Conservation (phyloP, 1,284 basidiomycete species). For the Amanita bisporigera region DNA sequence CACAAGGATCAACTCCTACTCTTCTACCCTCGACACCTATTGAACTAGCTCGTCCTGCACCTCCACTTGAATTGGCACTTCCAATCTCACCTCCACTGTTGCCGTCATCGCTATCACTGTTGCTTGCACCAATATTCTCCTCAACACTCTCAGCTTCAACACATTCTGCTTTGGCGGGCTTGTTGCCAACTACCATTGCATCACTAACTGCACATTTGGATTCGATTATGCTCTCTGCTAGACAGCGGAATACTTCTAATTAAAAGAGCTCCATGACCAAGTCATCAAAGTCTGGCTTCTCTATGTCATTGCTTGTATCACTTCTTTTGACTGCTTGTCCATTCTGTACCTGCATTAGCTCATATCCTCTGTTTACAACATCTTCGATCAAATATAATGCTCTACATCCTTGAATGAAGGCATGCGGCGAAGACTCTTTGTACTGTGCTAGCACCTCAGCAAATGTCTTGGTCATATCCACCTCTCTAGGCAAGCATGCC, state of each 20-base stretch:
- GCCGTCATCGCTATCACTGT: neutral
- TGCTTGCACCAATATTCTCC: neutral
- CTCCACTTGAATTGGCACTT: neutral
- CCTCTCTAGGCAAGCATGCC: constrained; percentile 17
- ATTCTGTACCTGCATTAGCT: neutral
- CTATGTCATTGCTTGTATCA: neutral
- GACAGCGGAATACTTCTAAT: neutral
- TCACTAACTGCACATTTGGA: neutral
- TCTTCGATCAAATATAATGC: neutral
- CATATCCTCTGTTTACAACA: neutral
- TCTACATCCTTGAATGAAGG: constrained; percentile 7
- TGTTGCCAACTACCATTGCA: neutral
- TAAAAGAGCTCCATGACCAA: neutral
- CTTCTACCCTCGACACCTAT: neutral
- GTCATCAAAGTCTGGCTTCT: neutral
- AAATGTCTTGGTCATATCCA: constrained; percentile 24
- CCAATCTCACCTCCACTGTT: neutral
- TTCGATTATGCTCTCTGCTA: neutral
- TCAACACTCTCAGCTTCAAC: constrained; percentile 3
- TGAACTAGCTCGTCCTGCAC: neutral
- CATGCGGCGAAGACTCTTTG: constrained; percentile 2
- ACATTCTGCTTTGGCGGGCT: neutral
- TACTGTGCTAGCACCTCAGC: neutral
- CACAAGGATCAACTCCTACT: neutral
- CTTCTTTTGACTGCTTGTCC: neutral